These are phyloP conservation scores for Pichia sp. DNA, from an alignment of 1,139 yeast species.

Conservation along the genomic window DNA sequence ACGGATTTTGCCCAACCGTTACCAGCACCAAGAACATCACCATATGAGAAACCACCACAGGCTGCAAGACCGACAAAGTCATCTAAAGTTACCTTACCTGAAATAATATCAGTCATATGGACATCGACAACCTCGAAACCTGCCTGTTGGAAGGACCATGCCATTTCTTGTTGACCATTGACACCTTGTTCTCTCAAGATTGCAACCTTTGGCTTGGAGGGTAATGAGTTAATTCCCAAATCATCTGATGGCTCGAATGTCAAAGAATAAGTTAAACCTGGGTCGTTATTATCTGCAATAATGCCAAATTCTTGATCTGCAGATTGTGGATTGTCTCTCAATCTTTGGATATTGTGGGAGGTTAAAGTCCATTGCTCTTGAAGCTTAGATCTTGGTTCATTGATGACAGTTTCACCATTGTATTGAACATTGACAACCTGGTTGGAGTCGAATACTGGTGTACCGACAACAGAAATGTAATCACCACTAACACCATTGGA, in stretches of 20 bases:
- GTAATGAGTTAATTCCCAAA: slow-evolving; percentile 26
- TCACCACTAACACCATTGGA: slow-evolving; percentile 52
- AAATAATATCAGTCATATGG: slow-evolving; percentile 89
- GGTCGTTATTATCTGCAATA: slow-evolving; percentile 75
- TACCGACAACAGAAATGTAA: slow-evolving; percentile 59
- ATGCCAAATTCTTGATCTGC: slow-evolving; percentile 80
- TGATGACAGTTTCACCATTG: slow-evolving; percentile 41
- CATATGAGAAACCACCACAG: slow-evolving; percentile 99
- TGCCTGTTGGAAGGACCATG: slow-evolving; percentile 92
- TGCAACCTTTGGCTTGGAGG: slow-evolving; percentile 75
- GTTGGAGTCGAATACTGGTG: slow-evolving; percentile 43
- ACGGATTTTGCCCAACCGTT: slow-evolving; percentile 99
- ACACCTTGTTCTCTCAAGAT: slow-evolving; percentile 98
- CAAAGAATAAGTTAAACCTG: slow-evolving; percentile 80
- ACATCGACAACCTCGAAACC: slow-evolving; percentile 93
- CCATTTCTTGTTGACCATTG: slow-evolving; percentile 98
- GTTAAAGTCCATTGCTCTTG: slow-evolving; percentile 87
- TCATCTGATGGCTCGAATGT: slow-evolving; percentile 55
- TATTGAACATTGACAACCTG: slow-evolving; percentile 46
- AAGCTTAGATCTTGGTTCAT: slow-evolving; percentile 57
- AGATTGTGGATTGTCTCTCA: slow-evolving; percentile 90
- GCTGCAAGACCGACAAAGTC: slow-evolving; percentile 94
- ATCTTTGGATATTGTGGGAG: slow-evolving; percentile 81
- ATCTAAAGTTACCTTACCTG: slow-evolving; percentile 65
- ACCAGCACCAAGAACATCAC: slow-evolving; percentile 99